A percentile compares a stretch with the other conserved stretches of the same genome.
These are phyloP conservation scores for Skeletonema potamos DNA, from an alignment of 108 stramenopile species.

Conservation along the genomic window DNA sequence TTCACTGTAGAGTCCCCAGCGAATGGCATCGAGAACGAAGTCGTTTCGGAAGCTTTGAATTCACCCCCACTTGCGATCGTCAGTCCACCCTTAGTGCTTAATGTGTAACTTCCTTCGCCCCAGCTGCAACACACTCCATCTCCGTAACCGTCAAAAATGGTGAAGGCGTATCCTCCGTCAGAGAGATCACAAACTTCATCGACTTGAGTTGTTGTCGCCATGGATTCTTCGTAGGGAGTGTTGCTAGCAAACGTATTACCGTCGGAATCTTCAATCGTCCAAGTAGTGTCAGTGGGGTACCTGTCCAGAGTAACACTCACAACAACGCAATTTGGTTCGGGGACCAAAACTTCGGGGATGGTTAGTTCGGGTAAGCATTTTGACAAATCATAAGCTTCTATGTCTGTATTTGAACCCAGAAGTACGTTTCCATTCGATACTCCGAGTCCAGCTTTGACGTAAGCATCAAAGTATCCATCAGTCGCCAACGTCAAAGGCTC, in stretches of 20 bases:
- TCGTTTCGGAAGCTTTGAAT: background rate
- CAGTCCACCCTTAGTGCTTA: background rate
- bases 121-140: slow-evolving; percentile 25
- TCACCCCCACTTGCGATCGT: slow-evolving; percentile 13
- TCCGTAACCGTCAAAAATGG: slow-evolving; percentile 9
- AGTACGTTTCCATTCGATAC: slow-evolving; percentile 11
- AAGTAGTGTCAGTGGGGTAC: background rate
- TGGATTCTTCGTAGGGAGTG: background rate
- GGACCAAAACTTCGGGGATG: background rate
- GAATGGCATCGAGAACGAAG: background rate
- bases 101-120: slow-evolving; percentile 2
- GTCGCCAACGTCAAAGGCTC: slow-evolving; percentile 6
- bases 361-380: background rate
- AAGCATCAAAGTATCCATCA: slow-evolving; percentile 12
- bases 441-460: background rate
- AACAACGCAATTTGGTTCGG: background rate
- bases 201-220: background rate
- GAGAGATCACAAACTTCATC: slow-evolving; percentile 6
- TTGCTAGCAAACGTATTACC: background rate
- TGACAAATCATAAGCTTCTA: slow-evolving; percentile 12
- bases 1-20: background rate
- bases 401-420: background rate
- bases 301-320: background rate
- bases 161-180: slow-evolving; percentile 3
- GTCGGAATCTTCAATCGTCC: background rate